These are phyloP conservation scores for Aspergillus jensenii DNA, from an alignment of 2,329 filamentous ascomycete genomes.

Conservation along the genomic window DNA sequence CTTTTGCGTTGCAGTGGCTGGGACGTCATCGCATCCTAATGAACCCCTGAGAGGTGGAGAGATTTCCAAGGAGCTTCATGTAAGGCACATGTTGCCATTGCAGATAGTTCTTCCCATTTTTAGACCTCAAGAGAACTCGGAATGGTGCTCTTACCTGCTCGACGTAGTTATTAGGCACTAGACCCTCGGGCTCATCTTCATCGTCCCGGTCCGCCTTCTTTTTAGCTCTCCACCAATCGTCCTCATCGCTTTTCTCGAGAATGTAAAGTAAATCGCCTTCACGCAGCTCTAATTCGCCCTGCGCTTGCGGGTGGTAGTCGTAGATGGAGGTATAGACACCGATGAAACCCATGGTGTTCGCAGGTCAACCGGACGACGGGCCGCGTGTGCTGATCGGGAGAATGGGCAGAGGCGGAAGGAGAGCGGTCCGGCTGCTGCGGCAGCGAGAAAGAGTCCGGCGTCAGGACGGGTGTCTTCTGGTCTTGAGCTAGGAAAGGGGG, in stretches of 20 bases:
- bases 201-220: slow-evolving; percentile 81
- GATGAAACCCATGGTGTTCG: slow-evolving; percentile 74
- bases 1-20: background rate
- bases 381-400: slow-evolving; percentile 5
- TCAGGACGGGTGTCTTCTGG: background rate
- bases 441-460: slow-evolving; percentile 9
- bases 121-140: background rate
- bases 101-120: background rate
- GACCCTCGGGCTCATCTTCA: slow-evolving; percentile 84
- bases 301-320: slow-evolving; percentile 85
- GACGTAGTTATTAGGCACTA: slow-evolving; percentile 93
- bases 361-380: slow-evolving; percentile 12
- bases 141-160: slow-evolving; percentile 68
- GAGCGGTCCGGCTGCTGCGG: slow-evolving; percentile 13
- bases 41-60: slow-evolving; percentile 19
- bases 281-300: slow-evolving; percentile 78
- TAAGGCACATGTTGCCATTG: background rate
- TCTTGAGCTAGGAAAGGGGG: background rate
- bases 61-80: background rate
- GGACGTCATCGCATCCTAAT: slow-evolving; percentile 6
- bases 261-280: slow-evolving; percentile 90
- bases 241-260: slow-evolving; percentile 74
- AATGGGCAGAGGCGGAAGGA: background rate
- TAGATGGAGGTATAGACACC: slow-evolving; percentile 89
- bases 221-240: slow-evolving; percentile 95